Evolutionary conservation across 2,329 filamentous ascomycete species (phyloP).

Genomic region (Fusarium fujikuroi): DNA sequence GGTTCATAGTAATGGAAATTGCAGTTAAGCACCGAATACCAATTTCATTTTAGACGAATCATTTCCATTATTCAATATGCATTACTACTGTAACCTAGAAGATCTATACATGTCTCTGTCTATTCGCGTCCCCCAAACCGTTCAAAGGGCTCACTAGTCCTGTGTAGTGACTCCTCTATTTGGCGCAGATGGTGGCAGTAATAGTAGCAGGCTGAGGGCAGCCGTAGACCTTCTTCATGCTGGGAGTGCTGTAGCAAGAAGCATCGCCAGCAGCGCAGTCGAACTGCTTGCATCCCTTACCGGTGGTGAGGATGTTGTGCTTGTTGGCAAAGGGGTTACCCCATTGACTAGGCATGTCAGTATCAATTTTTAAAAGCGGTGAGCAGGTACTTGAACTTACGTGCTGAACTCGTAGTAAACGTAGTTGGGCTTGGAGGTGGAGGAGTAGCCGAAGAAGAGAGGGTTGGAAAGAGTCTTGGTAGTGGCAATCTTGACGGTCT

Average conservation of each 20-base stretch:
- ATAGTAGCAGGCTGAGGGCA: constrained; percentile 55
- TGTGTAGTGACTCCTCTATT: constrained; percentile 7
- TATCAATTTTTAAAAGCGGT: rapidly evolving
- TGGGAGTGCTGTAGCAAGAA: constrained; percentile 55
- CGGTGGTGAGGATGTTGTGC: constrained; percentile 52
- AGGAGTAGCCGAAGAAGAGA: constrained; percentile 57
- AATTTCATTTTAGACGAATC: rapidly evolving
- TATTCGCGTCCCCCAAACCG: too few species aligned
- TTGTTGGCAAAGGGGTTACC: constrained; percentile 54
- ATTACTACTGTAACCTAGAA: background rate
- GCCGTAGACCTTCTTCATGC: constrained; percentile 52
- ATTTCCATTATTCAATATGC: background rate
- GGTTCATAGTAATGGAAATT: rapidly evolving
- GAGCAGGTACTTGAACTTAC: background rate
- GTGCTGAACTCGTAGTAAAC: constrained; percentile 57
- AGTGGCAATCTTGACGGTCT: constrained; percentile 54
- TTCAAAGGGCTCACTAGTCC: background rate
- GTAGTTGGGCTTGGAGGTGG: constrained; percentile 49
- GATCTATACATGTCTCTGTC: background rate
- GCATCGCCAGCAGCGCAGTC: constrained; percentile 53
- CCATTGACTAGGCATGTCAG: background rate
- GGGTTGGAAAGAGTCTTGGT: constrained; percentile 51
- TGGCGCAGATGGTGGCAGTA: constrained; percentile 46
- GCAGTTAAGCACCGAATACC: rapidly evolving
- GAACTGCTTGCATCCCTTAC: constrained; percentile 52